A percentile compares a stretch with the other conserved stretches of the same genome.
Conservation (phyloP, 1,139 yeast species). For the Pichia sorboxylosa region DNA sequence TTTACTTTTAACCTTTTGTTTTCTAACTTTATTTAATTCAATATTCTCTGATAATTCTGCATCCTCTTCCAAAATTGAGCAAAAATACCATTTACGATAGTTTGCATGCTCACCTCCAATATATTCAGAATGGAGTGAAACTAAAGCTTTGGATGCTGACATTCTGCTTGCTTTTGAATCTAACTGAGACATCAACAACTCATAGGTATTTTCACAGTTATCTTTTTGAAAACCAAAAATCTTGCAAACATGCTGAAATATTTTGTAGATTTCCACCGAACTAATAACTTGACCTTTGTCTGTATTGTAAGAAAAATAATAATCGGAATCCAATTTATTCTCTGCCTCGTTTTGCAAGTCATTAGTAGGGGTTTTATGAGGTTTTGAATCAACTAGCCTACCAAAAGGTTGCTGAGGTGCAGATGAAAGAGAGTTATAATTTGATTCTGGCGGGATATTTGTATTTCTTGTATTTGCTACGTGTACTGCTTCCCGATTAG, state of each 20-base stretch:
- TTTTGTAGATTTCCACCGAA: conserved; percentile 83
- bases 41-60: conserved; percentile 38
- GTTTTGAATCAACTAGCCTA: no score
- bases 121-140: conserved; percentile 91
- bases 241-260: conserved; percentile 79
- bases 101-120: conserved; percentile 92
- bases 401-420: not conserved
- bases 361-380: not conserved
- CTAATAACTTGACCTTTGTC: conserved; percentile 79
- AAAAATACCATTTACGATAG: conserved; percentile 92
- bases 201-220: conserved; percentile 94
- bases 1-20: conserved; percentile 28
- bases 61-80: conserved; percentile 80
- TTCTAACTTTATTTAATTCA: conserved; percentile 35
- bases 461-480: not conserved
- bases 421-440: not conserved
- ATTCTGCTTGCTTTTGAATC: conserved; percentile 94
- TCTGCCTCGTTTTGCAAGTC: no score
- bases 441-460: not conserved
- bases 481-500: not conserved
- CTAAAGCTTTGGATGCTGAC: conserved; percentile 91
- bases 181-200: conserved; percentile 83
- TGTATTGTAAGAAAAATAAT: conserved; percentile 94
- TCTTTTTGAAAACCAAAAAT: conserved; percentile 97
- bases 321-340: conserved; percentile 37